Conservation (phyloP, 768 basidiomycete species). For the Podaxis sp. region DNA sequence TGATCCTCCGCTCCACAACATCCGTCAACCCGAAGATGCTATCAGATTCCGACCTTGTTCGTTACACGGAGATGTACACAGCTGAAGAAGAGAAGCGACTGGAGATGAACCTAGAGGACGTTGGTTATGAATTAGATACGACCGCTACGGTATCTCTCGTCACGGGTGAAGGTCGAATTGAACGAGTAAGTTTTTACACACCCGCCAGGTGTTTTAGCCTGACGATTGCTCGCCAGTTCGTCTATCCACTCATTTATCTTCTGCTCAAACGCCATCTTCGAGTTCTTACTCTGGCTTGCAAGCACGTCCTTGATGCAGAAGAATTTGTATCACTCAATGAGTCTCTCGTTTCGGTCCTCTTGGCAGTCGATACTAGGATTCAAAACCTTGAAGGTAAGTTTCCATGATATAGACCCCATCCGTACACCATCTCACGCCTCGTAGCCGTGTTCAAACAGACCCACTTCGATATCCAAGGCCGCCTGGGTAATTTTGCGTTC, state of each 20-base stretch:
- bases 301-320: conserved; percentile 33
- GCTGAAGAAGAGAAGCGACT: conserved; percentile 30
- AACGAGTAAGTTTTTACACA: conserved; percentile 27
- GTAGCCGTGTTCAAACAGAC: conserved; percentile 36
- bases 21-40: conserved; percentile 27
- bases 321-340: conserved; percentile 29
- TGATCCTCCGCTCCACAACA: conserved; percentile 31
- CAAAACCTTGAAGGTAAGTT: conserved; percentile 31
- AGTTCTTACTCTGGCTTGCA: conserved; percentile 31
- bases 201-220: not conserved
- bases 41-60: conserved; percentile 27
- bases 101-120: conserved; percentile 25
- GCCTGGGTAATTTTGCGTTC: conserved; percentile 35
- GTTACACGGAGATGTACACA: conserved; percentile 28
- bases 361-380: conserved; percentile 30
- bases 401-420: not conserved
- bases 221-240: conserved; percentile 24
- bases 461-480: conserved; percentile 31
- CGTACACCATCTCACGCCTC: not conserved
- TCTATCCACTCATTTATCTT: conserved; percentile 34
- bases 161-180: conserved; percentile 34
- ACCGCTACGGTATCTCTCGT: conserved; percentile 32
- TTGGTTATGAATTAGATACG: conserved; percentile 33
- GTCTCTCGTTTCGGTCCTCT: conserved; percentile 29
- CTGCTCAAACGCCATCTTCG: conserved; percentile 32